Evolutionary conservation across 2,329 filamentous ascomycete species (phyloP).

Genomic region (Penicillium sp.): DNA sequence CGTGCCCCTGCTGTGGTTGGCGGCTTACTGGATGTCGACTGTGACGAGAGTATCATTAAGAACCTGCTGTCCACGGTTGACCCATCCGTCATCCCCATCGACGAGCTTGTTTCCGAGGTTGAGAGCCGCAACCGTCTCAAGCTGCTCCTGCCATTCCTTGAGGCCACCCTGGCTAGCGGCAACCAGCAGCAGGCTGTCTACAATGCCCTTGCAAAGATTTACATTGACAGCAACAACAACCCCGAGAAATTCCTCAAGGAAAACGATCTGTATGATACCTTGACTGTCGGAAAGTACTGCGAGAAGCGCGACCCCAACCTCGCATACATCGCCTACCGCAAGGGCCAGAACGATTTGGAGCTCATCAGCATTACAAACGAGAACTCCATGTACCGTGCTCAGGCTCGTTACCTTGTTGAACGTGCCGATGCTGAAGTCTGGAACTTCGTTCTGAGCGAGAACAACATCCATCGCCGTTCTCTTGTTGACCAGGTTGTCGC

Average conservation of each 20-base stretch:
- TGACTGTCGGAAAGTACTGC: conserved; percentile 94
- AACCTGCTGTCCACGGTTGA: conserved; percentile 81
- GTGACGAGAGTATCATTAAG: conserved; percentile 95
- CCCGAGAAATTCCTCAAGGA: conserved; percentile 96
- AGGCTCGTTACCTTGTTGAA: conserved; percentile 90
- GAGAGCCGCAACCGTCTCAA: conserved; percentile 94
- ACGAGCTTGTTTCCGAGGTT: conserved; percentile 91
- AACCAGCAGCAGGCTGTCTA: conserved; percentile 96
- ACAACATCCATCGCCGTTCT: conserved; percentile 91
- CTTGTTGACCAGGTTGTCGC: conserved; percentile 95
- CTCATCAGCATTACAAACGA: conserved; percentile 98
- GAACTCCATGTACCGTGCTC: conserved; percentile 99
- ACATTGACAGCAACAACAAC: conserved; percentile 98
- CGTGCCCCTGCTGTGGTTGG: conserved; percentile 90
- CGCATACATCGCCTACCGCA: conserved; percentile 89
- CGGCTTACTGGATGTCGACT: conserved; percentile 92
- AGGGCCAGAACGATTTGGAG: conserved; percentile 96
- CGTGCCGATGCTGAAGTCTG: conserved; percentile 87
- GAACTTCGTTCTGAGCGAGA: conserved; percentile 89
- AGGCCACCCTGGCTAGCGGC: conserved; percentile 80
- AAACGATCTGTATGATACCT: conserved; percentile 92
- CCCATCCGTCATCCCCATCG: conserved; percentile 81
- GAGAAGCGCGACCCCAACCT: conserved; percentile 97
- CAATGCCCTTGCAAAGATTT: conserved; percentile 98
- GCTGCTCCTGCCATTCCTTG: conserved; percentile 91